These are phyloP conservation scores for Metschnikowia baotianmanensis DNA, from an alignment of 805 yeast species.

Conservation along the genomic window DNA sequence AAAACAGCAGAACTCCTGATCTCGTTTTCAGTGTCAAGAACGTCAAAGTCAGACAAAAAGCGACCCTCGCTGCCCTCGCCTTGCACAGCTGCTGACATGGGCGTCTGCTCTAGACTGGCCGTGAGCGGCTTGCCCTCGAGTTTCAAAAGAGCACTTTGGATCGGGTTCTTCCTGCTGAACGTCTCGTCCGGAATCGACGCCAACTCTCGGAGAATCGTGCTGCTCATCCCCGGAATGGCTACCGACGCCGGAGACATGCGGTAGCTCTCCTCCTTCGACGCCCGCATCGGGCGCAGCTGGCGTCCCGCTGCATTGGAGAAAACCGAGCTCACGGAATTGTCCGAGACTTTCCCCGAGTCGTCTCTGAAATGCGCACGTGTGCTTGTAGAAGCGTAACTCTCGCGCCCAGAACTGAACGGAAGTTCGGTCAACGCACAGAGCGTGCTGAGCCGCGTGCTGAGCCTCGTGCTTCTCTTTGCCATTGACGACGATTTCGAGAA, in stretches of 20 bases:
- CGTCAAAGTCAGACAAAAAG: background rate
- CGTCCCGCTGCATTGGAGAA: slow-evolving; percentile 24
- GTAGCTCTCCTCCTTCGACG: background rate
- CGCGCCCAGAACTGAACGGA: slow-evolving; percentile 29
- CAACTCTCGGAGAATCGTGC: slow-evolving; percentile 48
- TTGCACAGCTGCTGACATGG: no score
- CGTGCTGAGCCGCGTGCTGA: slow-evolving; percentile 38
- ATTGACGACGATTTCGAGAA: slow-evolving; percentile 25
- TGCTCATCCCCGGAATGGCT: slow-evolving; percentile 55
- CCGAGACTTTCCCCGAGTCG: slow-evolving; percentile 27
- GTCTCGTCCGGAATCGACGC: slow-evolving; percentile 85
- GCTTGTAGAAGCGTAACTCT: slow-evolving; percentile 11
- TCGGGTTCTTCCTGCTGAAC: slow-evolving; percentile 61
- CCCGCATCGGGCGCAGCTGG: slow-evolving; percentile 1
- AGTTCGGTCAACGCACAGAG: slow-evolving; percentile 40
- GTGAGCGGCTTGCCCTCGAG: slow-evolving; percentile 70
- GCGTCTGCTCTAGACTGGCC: no score
- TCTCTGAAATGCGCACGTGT: slow-evolving; percentile 5
- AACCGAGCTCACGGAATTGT: slow-evolving; percentile 31
- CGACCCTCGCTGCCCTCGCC: no score
- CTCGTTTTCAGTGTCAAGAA: background rate
- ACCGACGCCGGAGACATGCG: slow-evolving; percentile 30
- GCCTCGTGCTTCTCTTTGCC: slow-evolving; percentile 32
- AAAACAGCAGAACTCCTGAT: background rate
- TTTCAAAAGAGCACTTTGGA: slow-evolving; percentile 69